A percentile compares a stretch with the other conserved stretches of the same genome.
These are phyloP conservation scores for Hygrophoropsis aurantiaca DNA, from an alignment of 768 basidiomycete species.

Conservation along the genomic window DNA sequence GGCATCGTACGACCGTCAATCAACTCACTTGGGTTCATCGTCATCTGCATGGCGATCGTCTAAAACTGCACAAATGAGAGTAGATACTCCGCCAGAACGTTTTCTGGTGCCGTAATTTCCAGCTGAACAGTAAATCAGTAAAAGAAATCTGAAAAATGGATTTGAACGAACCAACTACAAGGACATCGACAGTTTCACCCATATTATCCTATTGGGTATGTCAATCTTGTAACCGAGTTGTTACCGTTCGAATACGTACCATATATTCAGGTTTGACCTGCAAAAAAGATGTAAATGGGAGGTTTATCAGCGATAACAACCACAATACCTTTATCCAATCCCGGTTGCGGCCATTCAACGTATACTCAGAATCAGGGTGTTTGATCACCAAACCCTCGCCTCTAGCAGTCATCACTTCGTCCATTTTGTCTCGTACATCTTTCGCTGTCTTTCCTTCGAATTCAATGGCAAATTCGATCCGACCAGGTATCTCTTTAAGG, in stretches of 20 bases:
- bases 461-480: constrained; percentile 77
- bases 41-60: constrained; percentile 61
- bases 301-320: no score
- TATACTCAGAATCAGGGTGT: constrained; percentile 76
- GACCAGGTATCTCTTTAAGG: constrained; percentile 68
- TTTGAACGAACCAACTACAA: constrained; percentile 73
- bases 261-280: constrained; percentile 88
- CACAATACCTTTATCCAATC: constrained; percentile 87
- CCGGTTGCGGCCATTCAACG: constrained; percentile 81
- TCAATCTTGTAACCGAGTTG: not conserved
- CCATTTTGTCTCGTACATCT: constrained; percentile 80
- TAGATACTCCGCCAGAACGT: constrained; percentile 86
- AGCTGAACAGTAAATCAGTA: constrained; percentile 38
- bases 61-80: constrained; percentile 85
- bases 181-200: constrained; percentile 89
- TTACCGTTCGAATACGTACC: constrained; percentile 46
- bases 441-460: constrained; percentile 74
- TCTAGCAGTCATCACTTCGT: constrained; percentile 76
- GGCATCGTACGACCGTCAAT: not conserved
- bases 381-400: constrained; percentile 96
- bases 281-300: constrained; percentile 3
- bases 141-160: not conserved
- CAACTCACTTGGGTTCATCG: constrained; percentile 60
- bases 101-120: constrained; percentile 88
- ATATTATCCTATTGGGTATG: constrained; percentile 65